Base-by-base conservation (phyloP, 345 rosid genomes). In the Arabidopsis arenosa region DNA sequence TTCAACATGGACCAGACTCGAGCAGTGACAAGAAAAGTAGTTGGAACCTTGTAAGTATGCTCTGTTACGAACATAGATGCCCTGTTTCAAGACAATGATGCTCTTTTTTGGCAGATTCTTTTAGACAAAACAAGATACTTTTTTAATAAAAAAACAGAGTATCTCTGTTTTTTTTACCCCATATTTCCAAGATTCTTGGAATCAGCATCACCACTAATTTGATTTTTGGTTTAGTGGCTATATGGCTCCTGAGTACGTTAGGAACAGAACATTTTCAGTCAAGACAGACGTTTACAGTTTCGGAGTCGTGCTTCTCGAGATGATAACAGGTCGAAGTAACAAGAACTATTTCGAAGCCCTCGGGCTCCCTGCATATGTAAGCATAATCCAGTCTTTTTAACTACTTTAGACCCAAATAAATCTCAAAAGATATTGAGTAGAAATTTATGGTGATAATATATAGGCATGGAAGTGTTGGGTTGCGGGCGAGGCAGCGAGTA, bases 391-490 rank as follows among this genome's bases (percentile, higher is more conserved):
- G 18, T 30, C 2, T 6, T 28, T 9, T 52, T 53, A 9, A 15
- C 55, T 74, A 13, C 9, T 59, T 37, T 6, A 33, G 3, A 26
- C 39, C 43, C 17, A 57, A 56, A 66, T 33, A 17, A 74, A 14
- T 54, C 21, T 35, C 17, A 18, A 2, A 9, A 32, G 1, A 14
- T 6, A 9, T 30, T 48, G 18, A 26, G 5, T 14, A 18, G 6
- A 8, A 48, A 41, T 28, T 66, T 36, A 1, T 30, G 76, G 44
- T 40, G 48, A 71, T 71, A 63, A 45, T 36, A 64, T 18, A 37
- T 51, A 85, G 89, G 84, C 87, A 68, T 85, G 91, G 89, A 73
- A 74, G 78, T 83, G 80, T 64, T 85, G 91, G 91, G 66, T 53
- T 47, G 78, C 61, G 17, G 86, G 82, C 2, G 73, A 72, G 9